phyloP scores from a whole-genome alignment of 2,329 filamentous ascomycete genomes.

The Claviceps capensis region DNA sequence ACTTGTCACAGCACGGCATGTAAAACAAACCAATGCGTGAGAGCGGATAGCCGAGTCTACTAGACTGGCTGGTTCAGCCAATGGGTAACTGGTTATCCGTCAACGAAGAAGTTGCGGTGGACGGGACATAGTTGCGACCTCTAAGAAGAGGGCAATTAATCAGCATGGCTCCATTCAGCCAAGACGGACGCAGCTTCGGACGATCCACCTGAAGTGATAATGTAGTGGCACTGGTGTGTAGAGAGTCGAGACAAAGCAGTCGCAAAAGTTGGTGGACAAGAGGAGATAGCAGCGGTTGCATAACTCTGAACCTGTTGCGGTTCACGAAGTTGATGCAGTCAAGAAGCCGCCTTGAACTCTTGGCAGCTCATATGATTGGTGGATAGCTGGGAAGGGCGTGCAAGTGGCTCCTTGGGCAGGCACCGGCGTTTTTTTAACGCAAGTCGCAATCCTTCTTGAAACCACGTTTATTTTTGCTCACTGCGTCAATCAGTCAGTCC shows the following conservation, averaged over 20 bases:
- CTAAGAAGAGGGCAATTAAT: conserved; percentile 23
- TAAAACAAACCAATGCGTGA: background rate
- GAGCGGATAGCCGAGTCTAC: background rate
- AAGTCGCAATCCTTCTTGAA: background rate
- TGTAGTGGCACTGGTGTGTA: background rate
- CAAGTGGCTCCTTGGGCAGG: background rate
- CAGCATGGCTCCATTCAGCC: conserved; percentile 12
- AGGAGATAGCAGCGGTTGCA: background rate
- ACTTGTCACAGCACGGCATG: background rate
- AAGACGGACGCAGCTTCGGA: background rate
- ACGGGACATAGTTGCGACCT: conserved; percentile 11
- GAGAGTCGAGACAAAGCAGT: background rate
- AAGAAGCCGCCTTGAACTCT: background rate
- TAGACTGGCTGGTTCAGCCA: conserved; percentile 1
- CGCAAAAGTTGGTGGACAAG: background rate
- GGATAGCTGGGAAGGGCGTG: background rate
- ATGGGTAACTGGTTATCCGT: conserved; percentile 6
- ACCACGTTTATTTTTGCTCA: background rate
- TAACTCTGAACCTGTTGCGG: too few species aligned
- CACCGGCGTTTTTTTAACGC: background rate
- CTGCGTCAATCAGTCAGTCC: background rate
- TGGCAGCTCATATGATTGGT: background rate
- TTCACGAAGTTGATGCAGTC: background rate
- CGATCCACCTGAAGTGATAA: background rate
- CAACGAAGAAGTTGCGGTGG: background rate